Evolutionary conservation across 176 grass and related monocot genomes (phyloP).

Genomic region (Neostapfia colusana): DNA sequence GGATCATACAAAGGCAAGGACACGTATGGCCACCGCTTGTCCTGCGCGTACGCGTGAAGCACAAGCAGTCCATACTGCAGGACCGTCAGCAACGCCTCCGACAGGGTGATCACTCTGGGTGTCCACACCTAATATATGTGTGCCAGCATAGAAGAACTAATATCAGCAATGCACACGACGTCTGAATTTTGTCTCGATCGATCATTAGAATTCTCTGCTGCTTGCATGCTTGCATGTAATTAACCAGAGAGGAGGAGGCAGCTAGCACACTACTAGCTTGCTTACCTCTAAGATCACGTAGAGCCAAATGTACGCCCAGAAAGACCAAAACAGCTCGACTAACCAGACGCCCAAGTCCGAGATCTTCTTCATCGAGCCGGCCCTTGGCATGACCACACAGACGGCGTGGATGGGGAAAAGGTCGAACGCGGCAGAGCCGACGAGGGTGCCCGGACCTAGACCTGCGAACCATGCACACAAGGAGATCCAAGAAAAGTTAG

Average conservation of each 20-base stretch:
- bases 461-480: slow-evolving; percentile 37
- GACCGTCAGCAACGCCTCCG: slow-evolving; percentile 80
- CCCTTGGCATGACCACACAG: slow-evolving; percentile 76
- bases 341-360: slow-evolving; percentile 88
- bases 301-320: slow-evolving; percentile 91
- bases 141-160: slow-evolving; percentile 1
- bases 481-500: not conserved
- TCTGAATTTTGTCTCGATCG: too few species aligned
- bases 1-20: slow-evolving; percentile 76
- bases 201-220: too few species aligned
- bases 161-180: too few species aligned
- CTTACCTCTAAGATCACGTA: slow-evolving; percentile 91
- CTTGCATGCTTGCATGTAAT: too few species aligned
- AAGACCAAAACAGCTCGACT: slow-evolving; percentile 83
- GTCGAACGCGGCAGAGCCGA: slow-evolving; percentile 92
- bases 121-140: slow-evolving; percentile 93
- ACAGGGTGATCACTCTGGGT: slow-evolving; percentile 75
- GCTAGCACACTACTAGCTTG: not conserved
- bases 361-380: slow-evolving; percentile 78
- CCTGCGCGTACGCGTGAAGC: slow-evolving; percentile 88
- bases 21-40: slow-evolving; percentile 84
- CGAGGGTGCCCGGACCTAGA: slow-evolving; percentile 83
- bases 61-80: slow-evolving; percentile 83
- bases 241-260: not conserved
- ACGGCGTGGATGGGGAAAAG: slow-evolving; percentile 88